Percentiles rank a stretch among this genome's conserved stretches.
These are phyloP conservation scores for Scleroderma citrinum DNA, from an alignment of 768 basidiomycete species.

Conservation along the genomic window DNA sequence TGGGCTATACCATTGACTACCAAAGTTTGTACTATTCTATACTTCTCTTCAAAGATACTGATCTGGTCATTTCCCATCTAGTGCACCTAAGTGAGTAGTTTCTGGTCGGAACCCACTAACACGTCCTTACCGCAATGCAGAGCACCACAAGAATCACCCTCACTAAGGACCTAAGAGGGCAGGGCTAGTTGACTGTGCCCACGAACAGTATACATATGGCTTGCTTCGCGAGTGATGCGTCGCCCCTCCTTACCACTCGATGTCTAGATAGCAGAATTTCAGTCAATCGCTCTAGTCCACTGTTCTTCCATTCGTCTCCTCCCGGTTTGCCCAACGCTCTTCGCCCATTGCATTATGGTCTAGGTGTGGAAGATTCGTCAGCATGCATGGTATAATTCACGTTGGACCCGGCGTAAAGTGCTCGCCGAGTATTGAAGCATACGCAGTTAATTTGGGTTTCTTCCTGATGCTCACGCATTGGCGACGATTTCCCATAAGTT, in stretches of 20 bases:
- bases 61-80: conserved; percentile 24
- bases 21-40: conserved; percentile 58
- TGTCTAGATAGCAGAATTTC: background rate
- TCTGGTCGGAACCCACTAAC: background rate
- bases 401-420: too few species aligned
- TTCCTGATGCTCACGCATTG: too few species aligned
- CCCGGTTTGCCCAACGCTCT: background rate
- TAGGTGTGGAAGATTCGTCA: background rate
- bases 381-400: background rate
- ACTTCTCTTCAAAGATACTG: conserved; percentile 3
- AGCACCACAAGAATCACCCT: conserved; percentile 89
- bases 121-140: conserved; percentile 36
- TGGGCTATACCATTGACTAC: conserved; percentile 87
- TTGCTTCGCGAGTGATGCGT: background rate
- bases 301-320: background rate
- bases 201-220: background rate
- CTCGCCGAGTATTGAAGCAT: too few species aligned
- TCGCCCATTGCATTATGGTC: background rate
- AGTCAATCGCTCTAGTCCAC: background rate
- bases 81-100: conserved; percentile 76
- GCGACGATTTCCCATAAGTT: too few species aligned
- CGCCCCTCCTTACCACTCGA: background rate
- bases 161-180: conserved; percentile 41
- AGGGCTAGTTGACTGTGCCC: background rate
- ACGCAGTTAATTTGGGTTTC: too few species aligned